Conservation (phyloP, 2,329 filamentous ascomycete genomes). For the Fusarium abutilonis region DNA sequence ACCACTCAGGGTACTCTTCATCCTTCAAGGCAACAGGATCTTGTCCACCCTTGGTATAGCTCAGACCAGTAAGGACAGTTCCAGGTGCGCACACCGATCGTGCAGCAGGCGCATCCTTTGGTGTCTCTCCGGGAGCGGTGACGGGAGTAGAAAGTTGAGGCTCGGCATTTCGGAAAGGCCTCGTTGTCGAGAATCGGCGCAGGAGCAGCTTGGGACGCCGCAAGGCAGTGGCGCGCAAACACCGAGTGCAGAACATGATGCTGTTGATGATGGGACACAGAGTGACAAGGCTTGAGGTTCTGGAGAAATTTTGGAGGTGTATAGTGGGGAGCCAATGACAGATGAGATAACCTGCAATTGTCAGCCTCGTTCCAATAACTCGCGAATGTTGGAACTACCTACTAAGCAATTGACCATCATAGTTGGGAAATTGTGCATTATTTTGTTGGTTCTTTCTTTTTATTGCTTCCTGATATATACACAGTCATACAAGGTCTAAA, state of each 20-base stretch:
- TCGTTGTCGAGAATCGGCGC: conserved; percentile 55
- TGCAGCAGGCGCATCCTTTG: conserved; percentile 46
- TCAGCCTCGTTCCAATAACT: conserved; percentile 45
- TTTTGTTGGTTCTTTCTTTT: conserved; percentile 36
- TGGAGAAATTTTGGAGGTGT: conserved; percentile 47
- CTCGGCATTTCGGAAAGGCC: conserved; percentile 51
- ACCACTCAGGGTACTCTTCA: conserved; percentile 80
- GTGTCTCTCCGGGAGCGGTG: conserved; percentile 47
- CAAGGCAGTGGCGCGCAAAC: conserved; percentile 57
- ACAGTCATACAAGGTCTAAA: conserved; percentile 48
- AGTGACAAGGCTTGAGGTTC: conserved; percentile 39
- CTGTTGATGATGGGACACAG: conserved; percentile 41
- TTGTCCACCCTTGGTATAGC: conserved; percentile 76
- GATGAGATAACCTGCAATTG: conserved; percentile 27
- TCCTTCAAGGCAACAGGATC: conserved; percentile 81
- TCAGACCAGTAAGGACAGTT: conserved; percentile 76
- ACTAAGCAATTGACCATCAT: conserved; percentile 1
- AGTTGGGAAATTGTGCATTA: conserved; percentile 1
- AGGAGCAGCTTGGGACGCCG: conserved; percentile 46
- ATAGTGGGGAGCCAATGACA: conserved; percentile 44
- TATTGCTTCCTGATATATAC: conserved; percentile 49
- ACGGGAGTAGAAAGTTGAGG: conserved; percentile 52
- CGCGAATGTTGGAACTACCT: conserved; percentile 3
- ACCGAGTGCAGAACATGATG: conserved; percentile 58
- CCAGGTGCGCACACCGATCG: conserved; percentile 71